Conservation (phyloP, 495 filamentous ascomycete species). For the Aspergillus mulundensis region DNA sequence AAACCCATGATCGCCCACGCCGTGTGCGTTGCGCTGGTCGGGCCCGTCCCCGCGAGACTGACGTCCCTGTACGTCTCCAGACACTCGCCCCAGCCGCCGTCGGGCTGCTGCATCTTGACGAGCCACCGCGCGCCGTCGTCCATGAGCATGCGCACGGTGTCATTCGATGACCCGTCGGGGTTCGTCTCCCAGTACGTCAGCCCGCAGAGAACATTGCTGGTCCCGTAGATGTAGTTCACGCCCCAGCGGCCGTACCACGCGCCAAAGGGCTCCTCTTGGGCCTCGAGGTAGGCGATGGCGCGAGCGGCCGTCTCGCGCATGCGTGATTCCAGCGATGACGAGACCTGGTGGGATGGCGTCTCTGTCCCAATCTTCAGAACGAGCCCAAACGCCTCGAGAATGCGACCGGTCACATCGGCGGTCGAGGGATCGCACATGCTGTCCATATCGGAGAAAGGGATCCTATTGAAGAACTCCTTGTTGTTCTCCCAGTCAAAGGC, state of each 20-base stretch:
- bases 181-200: conserved; percentile 10
- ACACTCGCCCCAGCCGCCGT: conserved; percentile 37
- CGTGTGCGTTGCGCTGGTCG: conserved; percentile 29
- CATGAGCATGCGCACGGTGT: not conserved
- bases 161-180: not conserved
- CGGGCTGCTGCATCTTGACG: conserved; percentile 22
- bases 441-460: conserved; percentile 44
- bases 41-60: conserved; percentile 15
- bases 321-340: not conserved
- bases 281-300: not conserved
- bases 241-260: conserved; percentile 35
- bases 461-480: conserved; percentile 34
- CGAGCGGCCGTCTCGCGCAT: not conserved
- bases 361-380: conserved; percentile 7
- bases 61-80: conserved; percentile 21
- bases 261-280: not conserved
- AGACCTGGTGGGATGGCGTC: not conserved
- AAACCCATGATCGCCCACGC: conserved; percentile 36
- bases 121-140: conserved; percentile 23
- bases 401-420: conserved; percentile 34
- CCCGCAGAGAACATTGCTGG: conserved; percentile 27
- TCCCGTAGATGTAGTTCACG: conserved; percentile 32
- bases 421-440: conserved; percentile 31
- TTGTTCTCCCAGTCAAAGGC: conserved; percentile 40
- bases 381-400: conserved; percentile 38